Conservation (phyloP, 345 rosid species). For the Brassica nigra region DNA sequence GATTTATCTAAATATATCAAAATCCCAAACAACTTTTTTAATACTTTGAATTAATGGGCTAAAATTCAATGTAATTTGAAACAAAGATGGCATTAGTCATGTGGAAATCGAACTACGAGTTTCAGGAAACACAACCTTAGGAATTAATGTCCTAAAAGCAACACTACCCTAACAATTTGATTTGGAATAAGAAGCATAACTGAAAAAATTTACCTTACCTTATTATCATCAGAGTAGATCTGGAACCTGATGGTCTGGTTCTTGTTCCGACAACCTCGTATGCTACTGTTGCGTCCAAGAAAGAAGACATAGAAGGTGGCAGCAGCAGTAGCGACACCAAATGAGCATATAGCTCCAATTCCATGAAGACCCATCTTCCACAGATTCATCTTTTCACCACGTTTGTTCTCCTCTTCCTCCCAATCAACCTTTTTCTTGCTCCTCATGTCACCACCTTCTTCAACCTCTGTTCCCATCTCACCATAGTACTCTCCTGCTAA, state of each 20-base stretch:
- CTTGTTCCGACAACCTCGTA: slow-evolving; percentile 45
- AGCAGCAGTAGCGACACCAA: slow-evolving; percentile 79
- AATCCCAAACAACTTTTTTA: neutral
- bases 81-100: neutral
- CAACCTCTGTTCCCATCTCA: slow-evolving; percentile 22
- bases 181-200: neutral
- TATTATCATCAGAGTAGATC: slow-evolving; percentile 74
- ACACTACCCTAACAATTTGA: neutral
- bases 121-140: neutral
- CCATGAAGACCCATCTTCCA: slow-evolving; percentile 88
- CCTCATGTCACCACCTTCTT: slow-evolving; percentile 16
- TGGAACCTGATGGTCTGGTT: slow-evolving; percentile 55
- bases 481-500: slow-evolving; percentile 14
- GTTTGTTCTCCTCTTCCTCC: slow-evolving; percentile 47
- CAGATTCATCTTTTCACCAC: slow-evolving; percentile 52
- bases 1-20: neutral
- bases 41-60: neutral
- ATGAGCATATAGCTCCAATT: slow-evolving; percentile 89
- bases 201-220: slow-evolving; percentile 45
- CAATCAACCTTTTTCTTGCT: slow-evolving; percentile 29
- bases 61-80: neutral
- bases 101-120: neutral
- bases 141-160: neutral
- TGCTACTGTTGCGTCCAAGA: slow-evolving; percentile 59
- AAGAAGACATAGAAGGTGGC: slow-evolving; percentile 78